Evolutionary conservation across 441 rosid genomes (phyloP).

Genomic region (Gossypium aridum): DNA sequence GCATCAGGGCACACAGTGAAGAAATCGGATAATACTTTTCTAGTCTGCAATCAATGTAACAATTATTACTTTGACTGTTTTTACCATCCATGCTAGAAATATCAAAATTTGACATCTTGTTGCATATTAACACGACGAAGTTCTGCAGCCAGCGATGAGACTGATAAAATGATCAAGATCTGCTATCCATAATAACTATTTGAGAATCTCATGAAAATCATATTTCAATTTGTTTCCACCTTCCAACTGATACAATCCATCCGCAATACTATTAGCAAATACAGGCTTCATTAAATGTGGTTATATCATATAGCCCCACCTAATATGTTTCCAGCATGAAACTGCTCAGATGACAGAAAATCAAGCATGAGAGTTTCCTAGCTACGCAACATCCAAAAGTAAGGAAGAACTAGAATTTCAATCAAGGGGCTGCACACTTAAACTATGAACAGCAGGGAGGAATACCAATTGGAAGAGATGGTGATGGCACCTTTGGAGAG

Average conservation of each 20-base stretch:
- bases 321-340: not conserved
- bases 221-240: not conserved
- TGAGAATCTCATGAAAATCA: not conserved
- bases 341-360: not conserved
- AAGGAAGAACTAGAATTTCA: not conserved
- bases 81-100: not conserved
- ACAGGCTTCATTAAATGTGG: not conserved
- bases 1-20: conserved; percentile 61
- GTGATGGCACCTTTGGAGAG: not conserved
- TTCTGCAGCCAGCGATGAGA: not conserved
- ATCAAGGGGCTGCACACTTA: not conserved
- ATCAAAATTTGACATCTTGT: not conserved
- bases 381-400: not conserved
- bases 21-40: conserved; percentile 32
- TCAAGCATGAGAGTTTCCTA: not conserved
- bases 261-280: not conserved
- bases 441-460: not conserved
- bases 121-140: not conserved
- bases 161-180: not conserved
- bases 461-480: not conserved
- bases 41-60: conserved; percentile 30
- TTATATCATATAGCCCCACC: not conserved
- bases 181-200: not conserved
- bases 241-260: not conserved
- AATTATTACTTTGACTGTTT: not conserved